Base-by-base conservation (phyloP, 2,329 filamentous ascomycete genomes). In the Sporothrix euskadiensis region DNA sequence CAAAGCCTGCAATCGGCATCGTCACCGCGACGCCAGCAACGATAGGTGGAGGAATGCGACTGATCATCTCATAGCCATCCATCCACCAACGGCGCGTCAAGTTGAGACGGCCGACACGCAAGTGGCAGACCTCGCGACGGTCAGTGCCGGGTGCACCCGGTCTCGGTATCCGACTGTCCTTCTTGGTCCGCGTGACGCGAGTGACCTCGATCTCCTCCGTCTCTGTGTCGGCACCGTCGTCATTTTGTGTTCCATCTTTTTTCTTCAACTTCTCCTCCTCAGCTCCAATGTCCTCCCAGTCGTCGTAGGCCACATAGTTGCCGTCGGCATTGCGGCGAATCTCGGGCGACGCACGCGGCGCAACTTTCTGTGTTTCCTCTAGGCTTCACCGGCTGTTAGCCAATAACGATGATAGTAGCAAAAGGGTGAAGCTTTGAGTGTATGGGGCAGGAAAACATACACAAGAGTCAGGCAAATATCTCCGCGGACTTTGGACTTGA, bases 401-500 rank as follows among this genome's bases (percentile, higher is more conserved):
- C 26, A 71, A 19, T 30, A 39, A 35, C 1, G 57, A 39, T 39
- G 16, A 26, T n/a, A 26, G 39, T 32, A 19, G 22, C 57, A 52
- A 32, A 12, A 3, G 16, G 5, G 59, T 16, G 12, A 44, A 10
- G 19, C 44, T 19, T 10, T 54, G 12, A 16, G 3, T 14, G 26
- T n/a, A n/a, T 47, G 7, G 5, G 22, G 35, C 56, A 7, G 14
- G 14, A 22, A 49, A n/a, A 66, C 83, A 80, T 86, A 93, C 91
- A 92, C 88, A 78, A 94, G 83, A 72, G 88, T 89, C 75, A 94
- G 80, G 2, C 90, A 92, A 76, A 94, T 81, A 83, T 94, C 92
- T 76, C 92, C 92, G 77, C 93, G 88, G 73, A 94, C 91, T 80
- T 89, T 90, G n/a, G 92, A 91, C 84, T 93, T 94, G 74, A 94